Conservation (phyloP, 1,139 yeast genomes). For the Lodderomyces margitis region DNA sequence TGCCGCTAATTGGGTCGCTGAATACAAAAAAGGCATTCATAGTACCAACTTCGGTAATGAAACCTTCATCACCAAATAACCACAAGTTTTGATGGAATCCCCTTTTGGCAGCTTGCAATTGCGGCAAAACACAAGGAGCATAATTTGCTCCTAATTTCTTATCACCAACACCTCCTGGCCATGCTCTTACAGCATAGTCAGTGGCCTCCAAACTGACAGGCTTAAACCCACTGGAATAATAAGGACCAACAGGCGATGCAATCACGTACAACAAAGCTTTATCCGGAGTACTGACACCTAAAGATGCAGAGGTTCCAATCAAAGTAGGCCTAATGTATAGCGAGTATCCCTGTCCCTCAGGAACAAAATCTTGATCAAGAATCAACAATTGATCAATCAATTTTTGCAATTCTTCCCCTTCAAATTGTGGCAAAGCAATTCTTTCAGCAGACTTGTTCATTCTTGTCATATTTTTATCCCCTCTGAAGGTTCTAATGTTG, state of each 20-base stretch:
- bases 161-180: constrained; percentile 99
- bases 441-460: constrained; percentile 86
- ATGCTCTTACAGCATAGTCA: constrained; percentile 94
- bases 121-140: constrained; percentile 92
- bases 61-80: constrained; percentile 89
- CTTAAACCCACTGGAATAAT: constrained; percentile 86
- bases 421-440: constrained; percentile 84
- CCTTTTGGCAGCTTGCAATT: constrained; percentile 76
- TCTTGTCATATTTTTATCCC: constrained; percentile 87
- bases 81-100: constrained; percentile 96
- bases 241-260: constrained; percentile 95
- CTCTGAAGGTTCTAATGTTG: constrained; percentile 79
- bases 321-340: constrained; percentile 90
- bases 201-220: constrained; percentile 94
- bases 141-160: constrained; percentile 96
- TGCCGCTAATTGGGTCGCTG: constrained; percentile 62
- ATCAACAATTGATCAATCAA: constrained; percentile 72
- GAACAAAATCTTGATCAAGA: constrained; percentile 74
- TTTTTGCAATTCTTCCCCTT: constrained; percentile 70
- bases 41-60: constrained; percentile 94
- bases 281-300: constrained; percentile 82
- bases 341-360: constrained; percentile 83
- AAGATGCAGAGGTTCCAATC: constrained; percentile 84
- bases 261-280: constrained; percentile 80
- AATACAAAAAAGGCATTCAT: constrained; percentile 93